Percentiles rank a stretch among this genome's conserved stretches.
Conservation (phyloP, 345 rosid species). For the Sisymbrium altissimum region DNA sequence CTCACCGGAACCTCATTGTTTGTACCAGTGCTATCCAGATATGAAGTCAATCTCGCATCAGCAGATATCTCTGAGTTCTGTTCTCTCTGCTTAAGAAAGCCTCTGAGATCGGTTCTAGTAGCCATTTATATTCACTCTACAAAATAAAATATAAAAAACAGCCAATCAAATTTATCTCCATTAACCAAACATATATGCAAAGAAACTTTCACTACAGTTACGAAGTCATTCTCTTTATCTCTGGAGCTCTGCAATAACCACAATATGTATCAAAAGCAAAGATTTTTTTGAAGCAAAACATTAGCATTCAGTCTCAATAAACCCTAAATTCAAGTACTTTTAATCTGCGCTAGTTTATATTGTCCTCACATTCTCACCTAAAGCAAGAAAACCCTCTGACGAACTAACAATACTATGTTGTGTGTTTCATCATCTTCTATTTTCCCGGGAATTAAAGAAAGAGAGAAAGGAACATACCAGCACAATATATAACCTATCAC, state of each 20-base stretch:
- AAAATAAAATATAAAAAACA: background rate
- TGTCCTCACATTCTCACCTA: background rate
- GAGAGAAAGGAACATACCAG: conserved; percentile 31
- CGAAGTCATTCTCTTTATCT: background rate
- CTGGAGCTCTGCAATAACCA: no score
- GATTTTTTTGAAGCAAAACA: background rate
- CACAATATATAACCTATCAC: conserved; percentile 8
- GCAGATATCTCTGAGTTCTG: conserved; percentile 25
- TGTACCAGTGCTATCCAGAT: conserved; percentile 22
- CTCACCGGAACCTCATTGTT: conserved; percentile 30
- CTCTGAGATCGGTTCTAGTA: conserved; percentile 37
- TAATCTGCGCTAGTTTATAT: background rate
- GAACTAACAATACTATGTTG: background rate
- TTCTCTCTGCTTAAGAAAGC: conserved; percentile 35
- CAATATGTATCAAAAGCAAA: conserved; percentile 27
- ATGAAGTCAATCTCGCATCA: conserved; percentile 33
- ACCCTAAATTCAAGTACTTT: background rate
- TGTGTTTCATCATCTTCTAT: background rate
- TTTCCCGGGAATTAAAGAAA: background rate
- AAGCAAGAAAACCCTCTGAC: background rate
- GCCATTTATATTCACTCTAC: conserved; percentile 29
- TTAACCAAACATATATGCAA: no score
- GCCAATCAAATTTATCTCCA: background rate
- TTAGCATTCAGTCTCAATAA: background rate
- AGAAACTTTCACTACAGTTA: no score